Base-by-base conservation (phyloP, 495 filamentous ascomycete species). In the Podospora comata region DNA sequence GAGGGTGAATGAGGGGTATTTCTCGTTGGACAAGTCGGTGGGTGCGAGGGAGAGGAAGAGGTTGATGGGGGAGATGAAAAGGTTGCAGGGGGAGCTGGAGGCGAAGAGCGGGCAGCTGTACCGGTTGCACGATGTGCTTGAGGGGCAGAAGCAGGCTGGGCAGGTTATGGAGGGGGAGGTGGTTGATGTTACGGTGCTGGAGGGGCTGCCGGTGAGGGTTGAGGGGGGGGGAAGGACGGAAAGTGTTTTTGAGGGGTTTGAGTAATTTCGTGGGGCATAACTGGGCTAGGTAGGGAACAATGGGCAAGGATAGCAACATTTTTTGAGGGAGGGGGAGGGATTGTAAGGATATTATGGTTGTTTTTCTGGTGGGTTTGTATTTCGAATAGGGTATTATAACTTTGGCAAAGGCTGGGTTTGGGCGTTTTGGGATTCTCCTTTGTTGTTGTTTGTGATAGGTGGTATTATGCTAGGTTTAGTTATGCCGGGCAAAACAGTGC, bases 61-160 rank as follows among this genome's bases (percentile, higher is more conserved):
- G 11, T 69, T 94, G 39, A 81, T 87, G 67, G 81, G 76, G 28
- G 87, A 89, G 70, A 90, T 96, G 54, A 85, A 89, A 71, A 81
- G 82, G 66, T 68, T 94, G 28, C 75, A 90, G 48, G 81, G 81
- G 62, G 84, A 86, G 64, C 87, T 94, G 56, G 91, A 95, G 74
- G 81, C 83, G 68, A 94, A 94, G 77, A 86, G 88, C n/a, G 91
- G 93, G 67, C 91, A 96, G 74, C 89, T 97, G 56, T 97, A 97
- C 75, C 85, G 87, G 7, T 82, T 97, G 6, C 93, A 96, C 68
- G 94, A 98, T 73, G 93, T 97, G 7, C 84, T 96, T 9, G 94
- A 97, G 75, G 92, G 90, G 9, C 89, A 91, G 74, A 91, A 90
- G 80, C 76, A 82, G 63, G 81, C 83, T 23, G 88, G 87, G 1